Percentiles rank a stretch among this genome's conserved stretches.
Evolutionary conservation across 1,284 basidiomycete genomes (phyloP).

Genomic region (Lentinus polychrous): DNA sequence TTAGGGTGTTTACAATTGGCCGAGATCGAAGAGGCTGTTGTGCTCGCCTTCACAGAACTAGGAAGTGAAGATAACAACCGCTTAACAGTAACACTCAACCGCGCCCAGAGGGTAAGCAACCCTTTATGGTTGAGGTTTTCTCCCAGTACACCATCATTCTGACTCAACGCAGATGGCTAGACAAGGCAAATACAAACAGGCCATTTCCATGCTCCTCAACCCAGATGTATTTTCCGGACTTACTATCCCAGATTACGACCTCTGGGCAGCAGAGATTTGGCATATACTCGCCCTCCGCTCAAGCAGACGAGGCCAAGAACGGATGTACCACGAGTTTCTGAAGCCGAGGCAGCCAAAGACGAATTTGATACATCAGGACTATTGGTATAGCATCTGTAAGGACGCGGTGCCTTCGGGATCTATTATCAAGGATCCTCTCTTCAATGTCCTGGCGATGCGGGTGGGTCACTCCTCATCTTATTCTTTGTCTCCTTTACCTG

Average conservation of each 20-base stretch:
- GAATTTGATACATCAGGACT: slow-evolving; percentile 44
- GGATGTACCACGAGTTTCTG: slow-evolving; percentile 57
- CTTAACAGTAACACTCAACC: slow-evolving; percentile 54
- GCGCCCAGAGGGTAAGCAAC: slow-evolving; percentile 49
- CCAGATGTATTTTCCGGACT: slow-evolving; percentile 66
- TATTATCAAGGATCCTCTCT: slow-evolving; percentile 54
- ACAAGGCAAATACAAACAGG: slow-evolving; percentile 57
- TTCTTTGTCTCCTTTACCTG: slow-evolving; percentile 2
- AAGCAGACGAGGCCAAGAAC: slow-evolving; percentile 59
- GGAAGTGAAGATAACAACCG: slow-evolving; percentile 55
- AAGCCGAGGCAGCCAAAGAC: slow-evolving; percentile 50
- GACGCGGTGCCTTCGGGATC: slow-evolving; percentile 23
- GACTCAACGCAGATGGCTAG: slow-evolving; percentile 46
- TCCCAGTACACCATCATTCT: background rate
- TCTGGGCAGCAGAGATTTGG: slow-evolving; percentile 73
- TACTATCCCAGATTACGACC: slow-evolving; percentile 51
- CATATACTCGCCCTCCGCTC: slow-evolving; percentile 61
- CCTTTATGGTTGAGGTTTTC: background rate
- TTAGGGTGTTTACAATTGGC: slow-evolving; percentile 64
- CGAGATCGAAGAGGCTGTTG: slow-evolving; percentile 59
- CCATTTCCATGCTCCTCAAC: slow-evolving; percentile 56
- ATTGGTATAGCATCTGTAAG: slow-evolving; percentile 28
- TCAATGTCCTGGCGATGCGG: slow-evolving; percentile 55
- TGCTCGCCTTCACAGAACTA: slow-evolving; percentile 55
- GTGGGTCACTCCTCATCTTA: slow-evolving; percentile 29